Conservation (phyloP, 768 basidiomycete species). For the Lenzites betulinus region DNA sequence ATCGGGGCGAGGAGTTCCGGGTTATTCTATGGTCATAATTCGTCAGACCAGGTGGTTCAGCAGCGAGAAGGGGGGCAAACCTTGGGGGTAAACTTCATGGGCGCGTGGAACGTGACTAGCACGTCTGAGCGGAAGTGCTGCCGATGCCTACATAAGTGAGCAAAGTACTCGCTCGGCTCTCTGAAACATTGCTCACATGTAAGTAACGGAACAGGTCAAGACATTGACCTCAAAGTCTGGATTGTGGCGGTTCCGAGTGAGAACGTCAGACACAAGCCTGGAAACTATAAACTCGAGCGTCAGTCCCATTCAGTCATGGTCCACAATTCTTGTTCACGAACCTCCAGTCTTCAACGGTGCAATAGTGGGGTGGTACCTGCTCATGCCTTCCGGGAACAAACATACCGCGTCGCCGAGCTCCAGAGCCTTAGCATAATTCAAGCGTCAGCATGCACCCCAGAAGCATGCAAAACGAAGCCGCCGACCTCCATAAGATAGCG, state of each 20-base stretch:
- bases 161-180: not conserved
- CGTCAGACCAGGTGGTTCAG: not conserved
- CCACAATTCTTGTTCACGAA: conserved; percentile 30
- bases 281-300: conserved; percentile 51
- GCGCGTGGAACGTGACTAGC: conserved; percentile 77
- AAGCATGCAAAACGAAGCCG: conserved; percentile 9
- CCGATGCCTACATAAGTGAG: conserved; percentile 56
- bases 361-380: conserved; percentile 83
- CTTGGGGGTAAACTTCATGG: conserved; percentile 65
- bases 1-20: conserved; percentile 73
- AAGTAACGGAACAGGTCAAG: conserved; percentile 79
- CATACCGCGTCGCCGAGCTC: conserved; percentile 79
- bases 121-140: conserved; percentile 90
- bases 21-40: conserved; percentile 51
- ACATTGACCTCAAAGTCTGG: conserved; percentile 73
- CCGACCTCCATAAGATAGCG: conserved; percentile 62
- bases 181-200: conserved; percentile 52
- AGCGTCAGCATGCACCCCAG: not conserved
- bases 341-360: conserved; percentile 88
- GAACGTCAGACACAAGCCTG: conserved; percentile 75
- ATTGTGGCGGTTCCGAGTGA: conserved; percentile 67
- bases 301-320: not conserved
- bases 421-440: conserved; percentile 52
- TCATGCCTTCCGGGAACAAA: conserved; percentile 86
- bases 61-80: conserved; percentile 32